Evolutionary conservation across 805 yeast species (phyloP).

Genomic region (Saturnispora ahearnii): DNA sequence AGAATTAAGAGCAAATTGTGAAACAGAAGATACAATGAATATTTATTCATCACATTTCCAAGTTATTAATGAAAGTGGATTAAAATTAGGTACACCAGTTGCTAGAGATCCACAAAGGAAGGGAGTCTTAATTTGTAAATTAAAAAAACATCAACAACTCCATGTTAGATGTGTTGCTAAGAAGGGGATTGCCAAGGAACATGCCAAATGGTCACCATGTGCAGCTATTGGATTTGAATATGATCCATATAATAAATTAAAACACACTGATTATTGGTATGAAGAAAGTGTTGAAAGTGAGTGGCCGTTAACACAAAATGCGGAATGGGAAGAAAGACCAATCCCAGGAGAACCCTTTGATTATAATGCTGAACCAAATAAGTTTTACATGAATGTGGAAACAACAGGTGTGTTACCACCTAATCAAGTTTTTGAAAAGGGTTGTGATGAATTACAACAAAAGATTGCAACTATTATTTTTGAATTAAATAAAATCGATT

Average conservation of each 20-base stretch:
- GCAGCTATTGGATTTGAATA: constrained; percentile 94
- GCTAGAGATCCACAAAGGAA: constrained; percentile 62
- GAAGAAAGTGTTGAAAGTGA: constrained; percentile 81
- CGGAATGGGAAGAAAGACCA: constrained; percentile 96
- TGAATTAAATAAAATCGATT: constrained; percentile 45
- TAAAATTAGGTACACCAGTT: constrained; percentile 73
- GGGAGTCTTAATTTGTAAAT: constrained; percentile 87
- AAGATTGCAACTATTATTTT: constrained; percentile 82
- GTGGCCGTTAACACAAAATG: constrained; percentile 87
- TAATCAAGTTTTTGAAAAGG: constrained; percentile 78
- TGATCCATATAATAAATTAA: constrained; percentile 97
- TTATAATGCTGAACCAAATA: constrained; percentile 69
- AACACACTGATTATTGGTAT: constrained; percentile 95
- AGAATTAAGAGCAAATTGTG: constrained; percentile 76
- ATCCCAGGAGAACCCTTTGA: constrained; percentile 80
- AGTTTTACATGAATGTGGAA: constrained; percentile 83
- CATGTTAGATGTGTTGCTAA: constrained; percentile 89
- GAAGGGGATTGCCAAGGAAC: constrained; percentile 95
- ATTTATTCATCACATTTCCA: constrained; percentile 77
- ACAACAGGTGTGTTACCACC: constrained; percentile 86
- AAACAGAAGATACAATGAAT: constrained; percentile 77
- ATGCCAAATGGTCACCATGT: constrained; percentile 97
- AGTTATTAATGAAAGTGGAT: constrained; percentile 29
- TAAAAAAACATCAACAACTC: constrained; percentile 87
- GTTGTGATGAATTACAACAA: constrained; percentile 76